Base-by-base conservation (phyloP, 352 stramenopile species). In the Globisporangium spinosum region DNA sequence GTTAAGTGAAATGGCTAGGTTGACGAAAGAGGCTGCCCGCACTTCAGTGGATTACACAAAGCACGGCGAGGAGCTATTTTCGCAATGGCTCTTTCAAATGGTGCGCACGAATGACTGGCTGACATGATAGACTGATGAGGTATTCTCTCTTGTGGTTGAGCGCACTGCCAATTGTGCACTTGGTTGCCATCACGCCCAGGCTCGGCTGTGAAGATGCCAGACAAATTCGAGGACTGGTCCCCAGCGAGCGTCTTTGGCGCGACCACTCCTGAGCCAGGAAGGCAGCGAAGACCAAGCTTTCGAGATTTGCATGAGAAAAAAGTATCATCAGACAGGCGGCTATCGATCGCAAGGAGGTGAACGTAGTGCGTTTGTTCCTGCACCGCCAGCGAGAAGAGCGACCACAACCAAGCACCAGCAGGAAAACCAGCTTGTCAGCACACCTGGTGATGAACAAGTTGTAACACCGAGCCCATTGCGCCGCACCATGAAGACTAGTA, bases 221-320 rank as follows among this genome's bases (percentile, higher is more conserved):
- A 59, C 51, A 60, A 53, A 51, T 81, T 71, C 25, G 38, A 64
- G 2, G 75, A 84, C 66, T 84, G 75, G 78, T 84, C 78, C 8
- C 73, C 77, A 15, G 70, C 72, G 17, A 85, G 77, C 40, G 73
- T 85, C 15, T 86, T 87, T 60, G 73, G 73, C 1, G 43, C 58
- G 5, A 76, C 77, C 7, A 65, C 63, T 12, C 1, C 34, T 1
- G 29, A 49, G 66, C 20, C n/a, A 25, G 34, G 25, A 22, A 55
- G 3, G 2, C 47, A 27, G 13, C 40, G 13, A 40, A 38, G 15
- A 40, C 10, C 29, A 22, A 40, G 27, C 17, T 5, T n/a, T 9
- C 53, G 25, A 34, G 23, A 9, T 27, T 8, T 29, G 6, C 22
- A n/a, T 10, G 9, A 29, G 32, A 13, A 29, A 13, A 29, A 8